A percentile compares a stretch with the other conserved stretches of the same genome.
Evolutionary conservation across 768 basidiomycete species (phyloP).

Genomic region (Xanthoconium stramineum): DNA sequence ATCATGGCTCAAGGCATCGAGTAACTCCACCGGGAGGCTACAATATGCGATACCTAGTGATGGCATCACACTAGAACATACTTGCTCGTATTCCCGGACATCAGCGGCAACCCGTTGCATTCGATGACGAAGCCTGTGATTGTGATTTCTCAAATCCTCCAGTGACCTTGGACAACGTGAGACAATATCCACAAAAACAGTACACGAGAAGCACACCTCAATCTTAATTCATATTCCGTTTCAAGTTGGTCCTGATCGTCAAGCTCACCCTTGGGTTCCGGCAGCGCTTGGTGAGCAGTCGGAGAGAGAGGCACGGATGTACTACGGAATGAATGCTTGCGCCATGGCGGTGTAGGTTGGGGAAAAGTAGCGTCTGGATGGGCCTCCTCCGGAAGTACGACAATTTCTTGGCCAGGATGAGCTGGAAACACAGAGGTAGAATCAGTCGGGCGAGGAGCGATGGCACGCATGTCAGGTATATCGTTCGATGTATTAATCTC

Average conservation of each 20-base stretch:
- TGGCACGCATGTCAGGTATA: constrained; percentile 2
- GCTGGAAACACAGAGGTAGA: not conserved
- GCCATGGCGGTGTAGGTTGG: not conserved
- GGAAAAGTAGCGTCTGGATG: not conserved
- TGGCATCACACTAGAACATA: constrained; percentile 51
- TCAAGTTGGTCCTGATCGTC: constrained; percentile 46
- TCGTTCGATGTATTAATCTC: constrained; percentile 11
- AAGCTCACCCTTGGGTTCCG: constrained; percentile 37
- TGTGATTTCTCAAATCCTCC: constrained; percentile 56
- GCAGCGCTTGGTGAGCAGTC: constrained; percentile 26
- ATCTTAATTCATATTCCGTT: constrained; percentile 51
- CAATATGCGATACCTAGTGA: constrained; percentile 46
- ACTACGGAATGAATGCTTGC: constrained; percentile 25
- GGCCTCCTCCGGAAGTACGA: not conserved
- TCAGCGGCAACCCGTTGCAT: constrained; percentile 61
- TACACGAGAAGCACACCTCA: constrained; percentile 17
- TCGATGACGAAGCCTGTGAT: constrained; percentile 64
- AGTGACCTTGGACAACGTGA: constrained; percentile 45
- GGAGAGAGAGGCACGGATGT: constrained; percentile 35
- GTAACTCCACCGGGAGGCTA: constrained; percentile 58
- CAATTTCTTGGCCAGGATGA: constrained; percentile 6
- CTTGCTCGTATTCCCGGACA: constrained; percentile 62
- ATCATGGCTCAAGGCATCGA: constrained; percentile 75
- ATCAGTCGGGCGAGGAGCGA: constrained; percentile 3
- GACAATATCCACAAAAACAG: not conserved